Evolutionary conservation across 345 rosid genomes (phyloP), one percentile per base, ranked within the genome.

Genomic region (Brassica cretica): DNA sequence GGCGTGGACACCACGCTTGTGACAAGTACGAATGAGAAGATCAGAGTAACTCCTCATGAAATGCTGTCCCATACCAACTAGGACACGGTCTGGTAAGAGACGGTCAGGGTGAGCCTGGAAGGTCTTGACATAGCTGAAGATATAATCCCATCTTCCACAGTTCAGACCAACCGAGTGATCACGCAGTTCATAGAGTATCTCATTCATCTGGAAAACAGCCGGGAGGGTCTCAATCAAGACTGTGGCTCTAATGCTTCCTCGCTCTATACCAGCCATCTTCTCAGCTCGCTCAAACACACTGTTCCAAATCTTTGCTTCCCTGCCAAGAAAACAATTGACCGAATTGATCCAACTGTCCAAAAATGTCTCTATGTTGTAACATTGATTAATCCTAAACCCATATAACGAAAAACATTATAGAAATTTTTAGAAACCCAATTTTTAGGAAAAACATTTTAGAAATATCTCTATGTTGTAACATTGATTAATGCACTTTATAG

Each of bases 231-330:
- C 99, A 2, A 93, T 91, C 8, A 93, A 75, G 15, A 93, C 96
- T 0, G 99, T 95, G 18, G 90, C 99, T 33, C 96, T 78, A 64
- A 95, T 89, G 86, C 96, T 91, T 80, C 98, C 97, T 66, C 78
- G 85, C 78, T 91, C 96, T 29, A 95, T 93, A 8, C 93, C 88
- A 25, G 84, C 99, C 85, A 83, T 83, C 82, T 89, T 91, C 85
- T 95, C 93, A 6, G 99, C 98, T 74, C 78, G 84, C 80, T 93
- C 98, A 61, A 95, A 93, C 53, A 91, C 94, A 68, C 79, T 67
- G 84, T 93, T 95, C 99, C 99, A 93, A 66, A 91, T 91, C 82
- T 87, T 90, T 10, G 99, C 96, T 84, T 93, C 97, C 91, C 98
- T 93, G 89, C 60, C 76, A 84, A 79, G 25, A 69, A 58, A 53